Conservation (phyloP, 768 basidiomycete genomes). For the Lactifluus volemus region DNA sequence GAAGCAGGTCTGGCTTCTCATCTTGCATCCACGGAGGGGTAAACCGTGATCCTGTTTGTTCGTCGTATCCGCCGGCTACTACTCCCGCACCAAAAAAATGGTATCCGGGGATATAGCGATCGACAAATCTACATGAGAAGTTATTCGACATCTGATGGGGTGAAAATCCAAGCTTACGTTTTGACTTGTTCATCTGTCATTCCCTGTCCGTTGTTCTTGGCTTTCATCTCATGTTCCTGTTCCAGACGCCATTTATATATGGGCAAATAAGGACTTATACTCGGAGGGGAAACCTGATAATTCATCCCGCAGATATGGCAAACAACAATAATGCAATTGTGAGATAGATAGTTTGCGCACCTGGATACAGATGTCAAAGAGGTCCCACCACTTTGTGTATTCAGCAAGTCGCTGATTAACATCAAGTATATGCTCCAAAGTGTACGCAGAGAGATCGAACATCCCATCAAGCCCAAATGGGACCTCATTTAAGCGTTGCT, state of each 20-base stretch:
- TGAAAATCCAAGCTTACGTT: constrained; percentile 25
- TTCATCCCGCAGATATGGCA: background rate
- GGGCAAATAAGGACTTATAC: constrained; percentile 34
- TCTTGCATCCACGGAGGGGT: constrained; percentile 41
- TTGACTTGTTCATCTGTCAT: constrained; percentile 82
- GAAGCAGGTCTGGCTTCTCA: background rate
- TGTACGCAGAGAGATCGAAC: constrained; percentile 31
- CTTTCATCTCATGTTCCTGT: constrained; percentile 88
- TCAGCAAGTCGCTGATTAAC: constrained; percentile 53
- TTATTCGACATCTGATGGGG: background rate
- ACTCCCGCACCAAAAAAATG: constrained; percentile 73
- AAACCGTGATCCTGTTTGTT: constrained; percentile 10
- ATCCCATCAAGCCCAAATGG: constrained; percentile 27
- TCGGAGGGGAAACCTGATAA: constrained; percentile 32
- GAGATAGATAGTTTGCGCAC: constrained; percentile 30
- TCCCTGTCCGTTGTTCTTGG: constrained; percentile 71
- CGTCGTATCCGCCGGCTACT: constrained; percentile 24
- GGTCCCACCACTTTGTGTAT: constrained; percentile 62
- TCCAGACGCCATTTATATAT: constrained; percentile 85
- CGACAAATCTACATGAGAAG: constrained; percentile 54
- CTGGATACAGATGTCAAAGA: constrained; percentile 71
- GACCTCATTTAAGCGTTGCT: constrained; percentile 39
- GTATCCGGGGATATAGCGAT: constrained; percentile 92
- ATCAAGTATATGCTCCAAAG: constrained; percentile 46
- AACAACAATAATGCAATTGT: background rate